Base-by-base conservation (phyloP, 176 grass and related monocot genomes). In the Avena sativa region DNA sequence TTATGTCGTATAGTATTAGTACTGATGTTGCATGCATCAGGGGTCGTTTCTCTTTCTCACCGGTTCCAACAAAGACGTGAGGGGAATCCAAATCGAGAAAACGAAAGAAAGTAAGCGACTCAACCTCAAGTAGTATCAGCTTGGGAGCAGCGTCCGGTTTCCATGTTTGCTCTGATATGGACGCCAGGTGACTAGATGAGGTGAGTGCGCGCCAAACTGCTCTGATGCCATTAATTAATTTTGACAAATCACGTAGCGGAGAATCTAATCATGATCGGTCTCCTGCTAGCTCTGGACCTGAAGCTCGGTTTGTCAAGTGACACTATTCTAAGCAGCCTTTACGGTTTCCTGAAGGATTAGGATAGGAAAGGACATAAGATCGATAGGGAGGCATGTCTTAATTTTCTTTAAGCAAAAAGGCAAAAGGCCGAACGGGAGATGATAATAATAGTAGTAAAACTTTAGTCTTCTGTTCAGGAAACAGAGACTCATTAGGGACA, bases 241-340 rank as follows among this genome's bases (percentile, higher is more conserved):
- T 66, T 66, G 25, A 30, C 34, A 83, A 73, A 87, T 84, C 60
- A 66, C 71, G 76, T 86, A 88, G 55, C 55, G 0, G 71, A 59
- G 86, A 82, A 86, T 82, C 64, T 77, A 77, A 91, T 84, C 40
- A 87, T 65, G 74, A 53, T 38, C 56, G 21, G 63, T 32, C 26
- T 30, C 63, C 26, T 71, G 20, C 46, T 81, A 60, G 81, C 30
- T 63, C 61, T 77, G 26, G 56, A 50, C 79, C 81, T 82, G 28
- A 72, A 78, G 71, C 77, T 64, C 86, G n/a, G 46, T 65, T 73
- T 14, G 30, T 75, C 66, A 75, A 67, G 10, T 66, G 65, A 49
- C 67, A 79, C 15, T 87, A 65, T 55, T 91, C 67, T 84, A 80
- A 68, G n/a, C 25, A 80, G 28, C 44, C 56, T 73, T 25, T 65